Conservation (phyloP, 176 grass and related monocot genomes). For the Carex myosuroides region DNA sequence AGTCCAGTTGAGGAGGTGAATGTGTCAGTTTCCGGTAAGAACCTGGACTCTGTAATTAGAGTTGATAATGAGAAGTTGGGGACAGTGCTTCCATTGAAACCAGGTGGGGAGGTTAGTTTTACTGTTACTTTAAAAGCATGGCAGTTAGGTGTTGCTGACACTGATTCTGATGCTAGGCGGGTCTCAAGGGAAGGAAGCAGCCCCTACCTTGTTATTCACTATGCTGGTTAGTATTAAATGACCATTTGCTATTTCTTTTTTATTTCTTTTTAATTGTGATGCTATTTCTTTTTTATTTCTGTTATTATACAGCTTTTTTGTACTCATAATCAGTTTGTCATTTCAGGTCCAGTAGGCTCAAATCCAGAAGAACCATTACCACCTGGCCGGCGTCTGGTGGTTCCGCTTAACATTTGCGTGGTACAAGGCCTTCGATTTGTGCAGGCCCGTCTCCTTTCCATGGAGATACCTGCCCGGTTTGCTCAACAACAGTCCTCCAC, state of each 20-base stretch:
- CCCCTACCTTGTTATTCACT: slow-evolving; percentile 86
- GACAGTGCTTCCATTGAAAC: slow-evolving; percentile 85
- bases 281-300: background rate
- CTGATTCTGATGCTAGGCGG: slow-evolving; percentile 74
- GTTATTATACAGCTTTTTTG: background rate
- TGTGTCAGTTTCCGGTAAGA: slow-evolving; percentile 88
- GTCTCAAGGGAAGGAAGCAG: slow-evolving; percentile 77
- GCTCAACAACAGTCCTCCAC: slow-evolving; percentile 33
- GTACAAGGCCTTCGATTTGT: slow-evolving; percentile 85
- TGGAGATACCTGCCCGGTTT: slow-evolving; percentile 87
- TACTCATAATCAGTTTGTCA: slow-evolving; percentile 7
- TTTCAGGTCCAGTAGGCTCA: slow-evolving; percentile 44
- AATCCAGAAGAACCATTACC: slow-evolving; percentile 39
- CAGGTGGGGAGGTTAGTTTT: slow-evolving; percentile 89
- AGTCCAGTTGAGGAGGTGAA: slow-evolving; percentile 90
- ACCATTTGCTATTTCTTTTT: background rate
- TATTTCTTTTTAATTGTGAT: too few species aligned
- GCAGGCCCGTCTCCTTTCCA: slow-evolving; percentile 76
- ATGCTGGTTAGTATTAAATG: slow-evolving; percentile 51
- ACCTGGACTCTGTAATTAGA: slow-evolving; percentile 90
- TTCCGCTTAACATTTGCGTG: slow-evolving; percentile 88
- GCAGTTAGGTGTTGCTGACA: slow-evolving; percentile 74
- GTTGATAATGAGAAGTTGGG: slow-evolving; percentile 65
- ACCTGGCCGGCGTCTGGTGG: slow-evolving; percentile 74
- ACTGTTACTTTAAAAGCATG: slow-evolving; percentile 85